phyloP scores from a whole-genome alignment of 2,329 filamentous ascomycete species.

The Pestalotiopsis sp. region DNA sequence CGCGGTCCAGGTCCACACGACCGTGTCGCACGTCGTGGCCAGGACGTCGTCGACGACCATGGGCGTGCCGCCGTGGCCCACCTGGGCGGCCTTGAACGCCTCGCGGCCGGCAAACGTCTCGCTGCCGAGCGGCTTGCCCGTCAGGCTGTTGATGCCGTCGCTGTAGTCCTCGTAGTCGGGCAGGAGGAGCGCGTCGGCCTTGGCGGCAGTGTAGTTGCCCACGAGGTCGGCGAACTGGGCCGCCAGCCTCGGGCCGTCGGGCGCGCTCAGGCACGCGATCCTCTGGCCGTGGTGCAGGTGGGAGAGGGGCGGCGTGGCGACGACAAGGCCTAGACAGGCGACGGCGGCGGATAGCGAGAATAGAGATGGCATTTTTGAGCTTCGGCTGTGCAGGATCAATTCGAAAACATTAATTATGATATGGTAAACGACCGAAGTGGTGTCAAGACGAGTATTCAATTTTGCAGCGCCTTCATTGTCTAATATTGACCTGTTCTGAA shows the following conservation, averaged over 20 bases:
- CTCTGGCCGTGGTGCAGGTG: background rate
- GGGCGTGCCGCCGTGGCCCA: background rate
- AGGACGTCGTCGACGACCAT: background rate
- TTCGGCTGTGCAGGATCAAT: background rate
- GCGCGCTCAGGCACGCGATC: background rate
- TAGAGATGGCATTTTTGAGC: background rate
- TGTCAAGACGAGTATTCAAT: no score
- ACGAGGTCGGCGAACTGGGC: background rate
- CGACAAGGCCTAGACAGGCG: background rate
- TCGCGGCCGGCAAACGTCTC: background rate
- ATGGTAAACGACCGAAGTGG: no score
- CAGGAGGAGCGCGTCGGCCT: background rate
- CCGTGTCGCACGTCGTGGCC: background rate
- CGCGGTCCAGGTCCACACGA: background rate
- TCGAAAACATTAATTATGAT: background rate
- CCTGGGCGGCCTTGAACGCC: background rate
- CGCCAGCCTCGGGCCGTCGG: background rate
- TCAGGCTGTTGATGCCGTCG: conserved; percentile 2
- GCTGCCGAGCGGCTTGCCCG: background rate
- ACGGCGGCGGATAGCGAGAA: background rate
- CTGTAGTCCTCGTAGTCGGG: background rate
- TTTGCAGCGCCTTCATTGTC: background rate
- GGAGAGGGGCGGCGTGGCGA: background rate
- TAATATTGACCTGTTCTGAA: background rate
- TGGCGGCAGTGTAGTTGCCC: background rate